phyloP scores from a whole-genome alignment of 768 basidiomycete species.

The Tylopilus balloui region DNA sequence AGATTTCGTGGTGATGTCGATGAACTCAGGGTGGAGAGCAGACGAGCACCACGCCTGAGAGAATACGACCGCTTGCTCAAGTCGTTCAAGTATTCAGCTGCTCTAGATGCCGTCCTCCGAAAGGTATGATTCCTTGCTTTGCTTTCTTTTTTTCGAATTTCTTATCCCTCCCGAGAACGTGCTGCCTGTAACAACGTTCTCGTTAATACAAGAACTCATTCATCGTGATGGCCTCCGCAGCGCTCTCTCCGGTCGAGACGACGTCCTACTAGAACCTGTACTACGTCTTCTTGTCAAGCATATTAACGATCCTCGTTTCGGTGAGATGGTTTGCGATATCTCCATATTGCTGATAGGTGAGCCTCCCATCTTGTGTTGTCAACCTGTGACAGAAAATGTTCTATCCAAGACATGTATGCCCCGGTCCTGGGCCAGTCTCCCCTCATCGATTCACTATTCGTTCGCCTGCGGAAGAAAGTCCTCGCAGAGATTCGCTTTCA shows the following conservation, averaged over 20 bases:
- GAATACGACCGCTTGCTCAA: constrained; percentile 91
- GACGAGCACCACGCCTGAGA: constrained; percentile 64
- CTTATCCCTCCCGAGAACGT: constrained; percentile 52
- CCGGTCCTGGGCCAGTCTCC: constrained; percentile 93
- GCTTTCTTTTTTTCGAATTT: not conserved
- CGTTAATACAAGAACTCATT: constrained; percentile 88
- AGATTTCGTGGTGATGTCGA: constrained; percentile 58
- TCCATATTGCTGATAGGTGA: constrained; percentile 78
- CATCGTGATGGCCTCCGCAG: constrained; percentile 84
- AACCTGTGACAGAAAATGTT: constrained; percentile 6
- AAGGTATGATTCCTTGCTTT: constrained; percentile 49
- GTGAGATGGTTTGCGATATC: constrained; percentile 82
- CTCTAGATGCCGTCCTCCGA: constrained; percentile 84
- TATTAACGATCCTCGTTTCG: constrained; percentile 86
- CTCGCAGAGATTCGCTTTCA: constrained; percentile 84
- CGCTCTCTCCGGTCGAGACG: constrained; percentile 88
- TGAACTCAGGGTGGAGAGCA: constrained; percentile 75
- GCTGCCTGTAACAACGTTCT: constrained; percentile 80
- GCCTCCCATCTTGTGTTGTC: constrained; percentile 23
- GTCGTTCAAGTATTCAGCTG: constrained; percentile 90
- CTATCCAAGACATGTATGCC: constrained; percentile 75
- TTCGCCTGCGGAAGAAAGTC: constrained; percentile 80
- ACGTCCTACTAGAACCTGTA: constrained; percentile 88
- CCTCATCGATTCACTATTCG: constrained; percentile 80
- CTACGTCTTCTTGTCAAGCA: constrained; percentile 83